Evolutionary conservation across 2,329 filamentous ascomycete genomes (phyloP).

Genomic region (Lithohypha guttulata): DNA sequence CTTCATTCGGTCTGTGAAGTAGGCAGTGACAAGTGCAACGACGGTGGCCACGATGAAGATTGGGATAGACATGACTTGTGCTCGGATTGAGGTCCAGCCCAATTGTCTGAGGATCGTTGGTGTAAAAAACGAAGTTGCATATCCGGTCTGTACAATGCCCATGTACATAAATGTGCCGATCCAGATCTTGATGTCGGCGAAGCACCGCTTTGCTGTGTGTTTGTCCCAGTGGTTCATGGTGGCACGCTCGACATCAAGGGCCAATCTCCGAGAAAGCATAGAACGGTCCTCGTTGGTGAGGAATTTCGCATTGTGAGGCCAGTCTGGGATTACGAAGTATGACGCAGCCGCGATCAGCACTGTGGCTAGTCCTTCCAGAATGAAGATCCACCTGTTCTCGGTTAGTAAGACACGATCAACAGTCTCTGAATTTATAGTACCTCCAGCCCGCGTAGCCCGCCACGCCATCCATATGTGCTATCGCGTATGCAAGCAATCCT

Average conservation of each 20-base stretch:
- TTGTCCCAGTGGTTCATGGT: slow-evolving; percentile 26
- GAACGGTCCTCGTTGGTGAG: slow-evolving; percentile 25
- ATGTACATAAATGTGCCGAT: slow-evolving; percentile 26
- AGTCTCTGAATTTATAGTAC: background rate
- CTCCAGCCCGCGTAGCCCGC: slow-evolving; percentile 12
- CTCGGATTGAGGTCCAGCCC: slow-evolving; percentile 24
- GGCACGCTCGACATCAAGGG: slow-evolving; percentile 21
- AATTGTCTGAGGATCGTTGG: slow-evolving; percentile 27
- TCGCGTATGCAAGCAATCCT: slow-evolving; percentile 42
- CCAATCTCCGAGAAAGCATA: slow-evolving; percentile 28
- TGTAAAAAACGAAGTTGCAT: slow-evolving; percentile 27
- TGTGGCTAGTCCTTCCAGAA: slow-evolving; percentile 27
- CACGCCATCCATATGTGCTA: slow-evolving; percentile 41
- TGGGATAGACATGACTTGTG: slow-evolving; percentile 30
- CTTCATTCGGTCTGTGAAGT: slow-evolving; percentile 24
- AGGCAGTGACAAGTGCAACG: slow-evolving; percentile 23
- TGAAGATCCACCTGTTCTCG: slow-evolving; percentile 30
- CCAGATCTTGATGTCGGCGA: slow-evolving; percentile 28
- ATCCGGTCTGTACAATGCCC: slow-evolving; percentile 28
- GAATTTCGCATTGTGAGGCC: slow-evolving; percentile 27
- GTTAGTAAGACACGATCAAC: background rate
- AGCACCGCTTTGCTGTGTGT: slow-evolving; percentile 22
- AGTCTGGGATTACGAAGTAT: slow-evolving; percentile 26
- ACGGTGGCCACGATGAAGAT: slow-evolving; percentile 26
- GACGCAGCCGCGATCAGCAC: slow-evolving; percentile 22